phyloP scores from a whole-genome alignment of 1,139 yeast genomes.

The Blastobotrys apis region DNA sequence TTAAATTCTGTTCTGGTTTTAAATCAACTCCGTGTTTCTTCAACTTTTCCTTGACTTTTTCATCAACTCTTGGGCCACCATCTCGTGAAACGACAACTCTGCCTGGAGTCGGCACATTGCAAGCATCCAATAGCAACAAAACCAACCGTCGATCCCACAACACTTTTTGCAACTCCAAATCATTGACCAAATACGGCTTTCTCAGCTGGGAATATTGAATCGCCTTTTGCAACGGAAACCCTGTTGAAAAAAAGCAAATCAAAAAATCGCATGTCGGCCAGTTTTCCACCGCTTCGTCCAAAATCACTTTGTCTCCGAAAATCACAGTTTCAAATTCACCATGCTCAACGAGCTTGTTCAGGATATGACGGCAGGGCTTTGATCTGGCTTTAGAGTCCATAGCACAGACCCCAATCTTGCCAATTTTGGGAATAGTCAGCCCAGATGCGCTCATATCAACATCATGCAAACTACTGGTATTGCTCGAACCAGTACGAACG shows the following conservation, averaged over 20 bases:
- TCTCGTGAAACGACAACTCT: conserved; percentile 89
- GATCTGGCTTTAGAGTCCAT: conserved; percentile 97
- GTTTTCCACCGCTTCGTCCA: conserved; percentile 86
- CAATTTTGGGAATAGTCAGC: conserved; percentile 57
- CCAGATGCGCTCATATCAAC: neutral
- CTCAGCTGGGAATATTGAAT: conserved; percentile 84
- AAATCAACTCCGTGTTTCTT: conserved; percentile 52
- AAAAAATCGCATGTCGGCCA: conserved; percentile 99
- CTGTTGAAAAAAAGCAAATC: conserved; percentile 88
- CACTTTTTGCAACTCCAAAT: conserved; percentile 83
- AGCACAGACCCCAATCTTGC: conserved; percentile 97
- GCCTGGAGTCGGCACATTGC: conserved; percentile 82
- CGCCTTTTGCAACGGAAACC: conserved; percentile 95
- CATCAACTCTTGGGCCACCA: conserved; percentile 89
- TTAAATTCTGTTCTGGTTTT: conserved; percentile 54
- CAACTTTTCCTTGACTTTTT: conserved; percentile 53
- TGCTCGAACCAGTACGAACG: neutral
- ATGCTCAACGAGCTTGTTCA: conserved; percentile 80
- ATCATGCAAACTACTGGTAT: neutral
- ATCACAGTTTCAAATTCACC: conserved; percentile 96
- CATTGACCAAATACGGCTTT: conserved; percentile 87
- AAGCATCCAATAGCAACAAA: conserved; percentile 71
- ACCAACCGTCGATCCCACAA: conserved; percentile 96
- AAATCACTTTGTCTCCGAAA: conserved; percentile 94
- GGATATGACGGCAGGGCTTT: conserved; percentile 89